Base-by-base conservation (phyloP, 768 basidiomycete species). In the Lactarius evosmus region DNA sequence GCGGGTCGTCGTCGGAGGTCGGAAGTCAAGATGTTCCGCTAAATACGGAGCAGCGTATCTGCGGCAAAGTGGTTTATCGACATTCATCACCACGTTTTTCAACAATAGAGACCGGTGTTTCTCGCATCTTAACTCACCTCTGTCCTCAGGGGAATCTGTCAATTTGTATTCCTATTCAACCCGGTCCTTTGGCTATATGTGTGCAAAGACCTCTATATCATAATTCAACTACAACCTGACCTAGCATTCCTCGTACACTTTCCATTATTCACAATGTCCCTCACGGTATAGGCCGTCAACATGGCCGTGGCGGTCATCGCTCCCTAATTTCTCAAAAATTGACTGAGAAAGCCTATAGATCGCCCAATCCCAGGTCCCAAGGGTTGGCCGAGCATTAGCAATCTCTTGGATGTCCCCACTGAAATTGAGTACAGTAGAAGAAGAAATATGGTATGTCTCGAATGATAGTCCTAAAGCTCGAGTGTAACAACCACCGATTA, bases 341-440 rank as follows among this genome's bases (percentile, higher is more conserved):
- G 27, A 58, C 56, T 9, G 60, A 67, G 46, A 58, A 67, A 63
- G 27, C 61, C 61, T 30, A 17, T 52, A 38, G 67, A 66, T 2
- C 61, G 56, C 5, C 36, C 32, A 29, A 67, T 68, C 38, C 69
- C 65, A 1, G 62, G 68, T 7, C 62, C 62, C 14, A 69, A 58
- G 50, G 62, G 66, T 25, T 67, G 56, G 58, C 68, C 68, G 1
- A 53, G 69, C 12, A 69, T 69, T 5, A 67, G 68, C 27, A 69
- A 69, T 60, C 60, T 69, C 25, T 7, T 69, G 2, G 68, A 69
- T 32, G 53, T 69, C 7, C 68, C 68, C 16, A 63, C 12, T 1
- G 66, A 67, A 30, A 50, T 64, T 17, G 68, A 67, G 25, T 67
- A 67, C 32, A 34, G 22, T 67, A 62, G 68, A 57, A 49, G 38